Percentiles rank a stretch among this genome's conserved stretches.
Conservation (phyloP, 257 asterid species). For the Mentha longifolia region DNA sequence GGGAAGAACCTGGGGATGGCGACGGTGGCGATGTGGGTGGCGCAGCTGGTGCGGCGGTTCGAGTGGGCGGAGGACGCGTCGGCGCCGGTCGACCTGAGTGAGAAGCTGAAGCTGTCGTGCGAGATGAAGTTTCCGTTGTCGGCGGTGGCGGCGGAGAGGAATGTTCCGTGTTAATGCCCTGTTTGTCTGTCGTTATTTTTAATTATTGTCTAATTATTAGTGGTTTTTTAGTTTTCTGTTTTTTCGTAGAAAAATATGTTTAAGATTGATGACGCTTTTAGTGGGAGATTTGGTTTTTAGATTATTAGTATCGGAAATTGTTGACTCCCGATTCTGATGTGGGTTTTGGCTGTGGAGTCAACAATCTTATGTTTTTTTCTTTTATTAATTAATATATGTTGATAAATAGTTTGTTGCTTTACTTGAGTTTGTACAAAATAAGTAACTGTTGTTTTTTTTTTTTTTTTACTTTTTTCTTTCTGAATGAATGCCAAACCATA, state of each 20-base stretch:
- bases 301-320: not conserved
- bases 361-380: not conserved
- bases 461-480: too few species aligned
- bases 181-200: not conserved
- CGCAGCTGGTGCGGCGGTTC: constrained; percentile 45
- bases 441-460: too few species aligned
- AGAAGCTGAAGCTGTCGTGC: constrained; percentile 56
- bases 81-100: constrained; percentile 47
- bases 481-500: too few species aligned
- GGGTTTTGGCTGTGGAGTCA: constrained; percentile 3
- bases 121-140: constrained; percentile 60
- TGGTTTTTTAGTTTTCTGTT: not conserved
- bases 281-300: constrained; percentile 33
- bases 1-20: constrained; percentile 60
- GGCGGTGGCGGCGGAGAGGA: constrained; percentile 42
- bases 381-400: not conserved
- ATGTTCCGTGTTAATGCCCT: constrained; percentile 31
- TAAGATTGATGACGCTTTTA: not conserved
- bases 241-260: constrained; percentile 4
- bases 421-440: not conserved
- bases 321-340: constrained; percentile 46
- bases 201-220: too few species aligned
- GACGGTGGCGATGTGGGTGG: constrained; percentile 64
- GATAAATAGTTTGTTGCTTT: not conserved
- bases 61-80: constrained; percentile 44